These are phyloP conservation scores for Boletus coccyginus DNA, from an alignment of 768 basidiomycete genomes.

Conservation along the genomic window DNA sequence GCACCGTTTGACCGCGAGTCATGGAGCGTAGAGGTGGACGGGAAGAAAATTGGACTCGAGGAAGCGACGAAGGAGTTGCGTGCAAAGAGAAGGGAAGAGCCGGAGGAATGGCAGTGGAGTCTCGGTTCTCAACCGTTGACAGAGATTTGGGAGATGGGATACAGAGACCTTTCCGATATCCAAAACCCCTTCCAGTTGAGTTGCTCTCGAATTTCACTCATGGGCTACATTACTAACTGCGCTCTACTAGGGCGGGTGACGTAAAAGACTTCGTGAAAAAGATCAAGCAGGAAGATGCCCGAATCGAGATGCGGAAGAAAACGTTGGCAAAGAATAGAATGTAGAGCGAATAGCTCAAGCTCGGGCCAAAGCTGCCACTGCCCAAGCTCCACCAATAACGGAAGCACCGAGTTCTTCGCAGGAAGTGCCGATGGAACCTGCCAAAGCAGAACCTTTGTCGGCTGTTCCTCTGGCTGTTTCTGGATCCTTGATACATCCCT, in stretches of 20 bases:
- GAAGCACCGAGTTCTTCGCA: conserved; percentile 21
- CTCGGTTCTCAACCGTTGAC: conserved; percentile 70
- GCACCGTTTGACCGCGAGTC: conserved; percentile 75
- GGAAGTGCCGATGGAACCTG: conserved; percentile 17
- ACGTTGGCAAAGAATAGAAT: conserved; percentile 34
- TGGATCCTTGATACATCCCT: conserved; percentile 58
- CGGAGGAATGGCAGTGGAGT: conserved; percentile 60
- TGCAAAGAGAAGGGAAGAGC: conserved; percentile 53
- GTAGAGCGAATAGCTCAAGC: conserved; percentile 38
- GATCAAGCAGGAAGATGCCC: conserved; percentile 61
- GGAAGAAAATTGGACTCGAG: conserved; percentile 52
- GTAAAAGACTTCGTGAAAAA: conserved; percentile 74
- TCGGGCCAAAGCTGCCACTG: conserved; percentile 42
- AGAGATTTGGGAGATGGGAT: conserved; percentile 85
- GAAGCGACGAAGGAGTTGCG: conserved; percentile 56
- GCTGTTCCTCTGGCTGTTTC: conserved; percentile 8
- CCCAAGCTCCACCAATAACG: conserved; percentile 15
- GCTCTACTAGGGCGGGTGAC: conserved; percentile 55
- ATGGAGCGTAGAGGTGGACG: conserved; percentile 50
- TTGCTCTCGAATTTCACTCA: conserved; percentile 11
- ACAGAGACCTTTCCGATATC: conserved; percentile 58
- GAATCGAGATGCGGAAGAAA: conserved; percentile 52
- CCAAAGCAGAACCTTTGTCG: conserved; percentile 18
- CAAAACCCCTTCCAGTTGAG: conserved; percentile 66
- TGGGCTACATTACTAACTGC: not conserved